Conservation (phyloP, 148 eudicot species). For the Mesembryanthemum crystallinum region DNA sequence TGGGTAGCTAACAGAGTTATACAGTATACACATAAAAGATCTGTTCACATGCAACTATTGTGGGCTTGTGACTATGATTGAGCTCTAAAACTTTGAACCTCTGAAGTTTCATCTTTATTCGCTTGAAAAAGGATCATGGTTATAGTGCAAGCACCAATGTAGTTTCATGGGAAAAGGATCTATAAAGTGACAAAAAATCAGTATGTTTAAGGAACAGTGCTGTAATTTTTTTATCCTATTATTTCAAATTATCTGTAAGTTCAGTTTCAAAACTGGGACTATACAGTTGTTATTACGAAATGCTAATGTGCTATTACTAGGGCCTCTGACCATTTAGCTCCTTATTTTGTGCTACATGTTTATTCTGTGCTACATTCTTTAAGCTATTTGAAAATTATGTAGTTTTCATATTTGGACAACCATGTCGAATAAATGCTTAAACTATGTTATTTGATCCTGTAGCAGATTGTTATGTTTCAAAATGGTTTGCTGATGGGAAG, state of each 20-base stretch:
- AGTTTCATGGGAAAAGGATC: too few species aligned
- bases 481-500: conserved; percentile 64
- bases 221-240: too few species aligned
- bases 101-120: too few species aligned
- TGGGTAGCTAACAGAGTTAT: too few species aligned
- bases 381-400: not conserved
- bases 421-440: not conserved
- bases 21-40: too few species aligned
- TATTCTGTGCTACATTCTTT: not conserved
- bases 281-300: too few species aligned
- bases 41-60: too few species aligned
- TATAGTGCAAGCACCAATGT: too few species aligned
- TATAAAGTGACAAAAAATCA: too few species aligned
- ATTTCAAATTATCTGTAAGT: not conserved
- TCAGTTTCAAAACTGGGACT: not conserved
- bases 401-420: not conserved
- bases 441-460: not conserved
- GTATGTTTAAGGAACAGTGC: not conserved
- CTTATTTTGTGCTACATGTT: not conserved
- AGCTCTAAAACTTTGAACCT: too few species aligned
- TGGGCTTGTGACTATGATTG: too few species aligned
- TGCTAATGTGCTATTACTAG: not conserved
- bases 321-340: not conserved
- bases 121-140: too few species aligned
- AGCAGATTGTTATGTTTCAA: conserved; percentile 80